Base-by-base conservation (phyloP, 352 stramenopile genomes). In the Pythium diclinum region DNA sequence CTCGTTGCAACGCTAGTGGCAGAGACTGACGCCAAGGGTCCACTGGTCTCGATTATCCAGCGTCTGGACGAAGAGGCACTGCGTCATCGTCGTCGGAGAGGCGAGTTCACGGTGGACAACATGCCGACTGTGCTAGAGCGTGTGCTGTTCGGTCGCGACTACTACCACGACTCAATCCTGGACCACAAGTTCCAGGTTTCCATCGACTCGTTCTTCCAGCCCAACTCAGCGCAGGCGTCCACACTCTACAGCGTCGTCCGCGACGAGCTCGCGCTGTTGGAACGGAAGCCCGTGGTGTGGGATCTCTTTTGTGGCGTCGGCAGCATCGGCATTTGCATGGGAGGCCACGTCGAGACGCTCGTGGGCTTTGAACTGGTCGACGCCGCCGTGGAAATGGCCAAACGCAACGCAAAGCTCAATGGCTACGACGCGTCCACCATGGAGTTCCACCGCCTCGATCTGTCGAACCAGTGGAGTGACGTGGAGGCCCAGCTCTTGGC, bases 221-320 rank as follows among this genome's bases (percentile, higher is more conserved):
- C 84, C 23, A 93, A 93, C 56, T 83, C 84, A 7, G 52, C 63
- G 0, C 80, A 89, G 53, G 80, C 84, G 13, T 77, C 65, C 47
- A 59, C 71, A 10, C 65, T 93, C 13, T 93, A 93, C 60, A 58
- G 62, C 8, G 74, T 83, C 51, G 78, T 91, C 19, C 76, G 82
- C 23, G 48, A 68, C 9, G 70, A 79, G 23, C 67, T 88, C 14
- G 53, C 63, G 3, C 17, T 33, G 17, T 67, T 19, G 38, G 52
- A 21, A 10, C 17, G 9, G 14, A 79, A 84, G 53, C 84, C 82
- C 2, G 69, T 93, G 0, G 68, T 93, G 2, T 93, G 84, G 84
- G 84, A 93, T 30, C 60, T 93, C 16, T 93, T 93, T 47, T 93
- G 84, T 61, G 84, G 84, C 23, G 84, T 93, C 9, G 84, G 84